These are phyloP conservation scores for Phylloporus sp. DNA, from an alignment of 768 basidiomycete species.

Conservation along the genomic window DNA sequence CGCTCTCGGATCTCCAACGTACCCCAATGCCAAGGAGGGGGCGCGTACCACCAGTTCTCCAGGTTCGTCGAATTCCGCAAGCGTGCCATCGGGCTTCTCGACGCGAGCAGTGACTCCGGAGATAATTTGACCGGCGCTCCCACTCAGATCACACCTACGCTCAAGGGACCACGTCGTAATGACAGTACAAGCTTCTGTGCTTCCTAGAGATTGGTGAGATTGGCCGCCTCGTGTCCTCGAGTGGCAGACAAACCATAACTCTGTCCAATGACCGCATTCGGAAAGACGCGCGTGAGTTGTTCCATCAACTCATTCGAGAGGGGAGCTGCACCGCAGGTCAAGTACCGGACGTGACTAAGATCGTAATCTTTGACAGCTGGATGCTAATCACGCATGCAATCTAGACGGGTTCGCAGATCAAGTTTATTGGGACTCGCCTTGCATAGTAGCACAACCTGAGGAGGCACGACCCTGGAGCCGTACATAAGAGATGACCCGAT, in stretches of 20 bases:
- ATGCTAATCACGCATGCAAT: conserved; percentile 23
- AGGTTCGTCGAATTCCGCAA: conserved; percentile 53
- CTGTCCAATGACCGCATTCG: conserved; percentile 53
- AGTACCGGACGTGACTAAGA: conserved; percentile 35
- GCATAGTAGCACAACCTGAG: conserved; percentile 46
- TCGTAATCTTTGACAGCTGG: conserved; percentile 40
- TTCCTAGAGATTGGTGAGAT: conserved; percentile 35
- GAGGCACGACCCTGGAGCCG: conserved; percentile 39
- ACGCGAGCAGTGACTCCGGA: conserved; percentile 57
- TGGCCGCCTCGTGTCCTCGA: neutral
- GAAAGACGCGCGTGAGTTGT: conserved; percentile 44
- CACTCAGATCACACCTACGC: conserved; percentile 45
- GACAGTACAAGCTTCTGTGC: conserved; percentile 61
- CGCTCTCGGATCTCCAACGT: conserved; percentile 58
- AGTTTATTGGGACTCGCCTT: conserved; percentile 36
- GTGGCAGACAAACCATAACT: conserved; percentile 45
- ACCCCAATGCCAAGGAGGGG: conserved; percentile 58
- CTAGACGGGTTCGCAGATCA: neutral
- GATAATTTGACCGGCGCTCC: conserved; percentile 55
- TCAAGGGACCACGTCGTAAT: conserved; percentile 44
- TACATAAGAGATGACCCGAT: neutral
- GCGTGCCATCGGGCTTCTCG: conserved; percentile 52
- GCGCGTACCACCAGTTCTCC: conserved; percentile 61
- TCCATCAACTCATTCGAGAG: conserved; percentile 49
- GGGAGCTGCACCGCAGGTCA: conserved; percentile 54